These are phyloP conservation scores for Fusarium avenaceum DNA, from an alignment of 2,329 filamentous ascomycete species.

Conservation along the genomic window DNA sequence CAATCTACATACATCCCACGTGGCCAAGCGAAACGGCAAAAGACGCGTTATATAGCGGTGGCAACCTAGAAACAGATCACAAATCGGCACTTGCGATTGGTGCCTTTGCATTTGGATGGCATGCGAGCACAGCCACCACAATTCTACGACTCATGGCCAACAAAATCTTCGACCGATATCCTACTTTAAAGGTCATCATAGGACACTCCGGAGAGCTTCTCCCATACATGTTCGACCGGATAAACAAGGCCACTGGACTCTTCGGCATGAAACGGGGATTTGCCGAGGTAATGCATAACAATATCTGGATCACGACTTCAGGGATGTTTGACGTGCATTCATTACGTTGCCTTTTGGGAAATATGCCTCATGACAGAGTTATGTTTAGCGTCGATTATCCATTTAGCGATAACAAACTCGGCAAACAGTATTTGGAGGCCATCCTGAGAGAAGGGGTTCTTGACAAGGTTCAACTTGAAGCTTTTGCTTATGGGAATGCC, in stretches of 20 bases:
- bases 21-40: background rate
- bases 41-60: background rate
- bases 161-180: background rate
- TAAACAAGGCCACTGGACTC: background rate
- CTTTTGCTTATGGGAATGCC: background rate
- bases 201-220: background rate
- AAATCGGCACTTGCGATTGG: background rate
- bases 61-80: background rate
- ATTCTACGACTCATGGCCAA: background rate
- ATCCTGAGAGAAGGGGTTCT: background rate
- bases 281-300: background rate
- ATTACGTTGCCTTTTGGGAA: background rate
- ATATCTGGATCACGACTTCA: background rate
- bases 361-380: accelerated
- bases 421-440: background rate
- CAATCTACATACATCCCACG: background rate
- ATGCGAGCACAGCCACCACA: background rate
- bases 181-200: background rate
- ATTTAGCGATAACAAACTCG: background rate
- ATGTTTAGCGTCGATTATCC: slow-evolving; percentile 6
- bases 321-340: background rate
- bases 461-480: background rate
- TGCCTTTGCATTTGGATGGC: slow-evolving; percentile 2
- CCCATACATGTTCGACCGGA: background rate
- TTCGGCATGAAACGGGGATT: background rate